Evolutionary conservation across 2,329 filamentous ascomycete species (phyloP).

Genomic region (Fusarium brachygibbosum): DNA sequence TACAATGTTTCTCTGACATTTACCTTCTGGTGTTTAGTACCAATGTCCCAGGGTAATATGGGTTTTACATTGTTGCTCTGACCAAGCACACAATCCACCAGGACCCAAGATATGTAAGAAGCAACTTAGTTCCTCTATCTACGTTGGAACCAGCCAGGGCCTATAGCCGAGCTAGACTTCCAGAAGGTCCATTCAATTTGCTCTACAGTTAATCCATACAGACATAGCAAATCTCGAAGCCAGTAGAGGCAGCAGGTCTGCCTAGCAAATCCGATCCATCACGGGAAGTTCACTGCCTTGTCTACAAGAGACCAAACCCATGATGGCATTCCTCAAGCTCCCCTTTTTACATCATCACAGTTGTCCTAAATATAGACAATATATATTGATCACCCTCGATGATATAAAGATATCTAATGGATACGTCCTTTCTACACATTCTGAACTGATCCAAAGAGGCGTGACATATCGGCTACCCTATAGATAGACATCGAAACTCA

Average conservation of each 20-base stretch:
- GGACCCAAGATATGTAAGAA: too few species aligned
- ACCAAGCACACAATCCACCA: too few species aligned
- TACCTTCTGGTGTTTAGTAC: too few species aligned
- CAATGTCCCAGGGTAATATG: too few species aligned
- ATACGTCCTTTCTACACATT: not conserved
- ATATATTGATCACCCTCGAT: not conserved
- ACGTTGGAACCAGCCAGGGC: too few species aligned
- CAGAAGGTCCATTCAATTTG: too few species aligned
- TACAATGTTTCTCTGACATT: too few species aligned
- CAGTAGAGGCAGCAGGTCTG: not conserved
- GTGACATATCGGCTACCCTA: not conserved
- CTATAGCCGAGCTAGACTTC: too few species aligned
- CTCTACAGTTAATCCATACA: not conserved
- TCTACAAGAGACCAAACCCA: not conserved
- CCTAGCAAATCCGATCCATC: not conserved
- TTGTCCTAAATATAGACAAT: not conserved
- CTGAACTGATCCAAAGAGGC: too few species aligned
- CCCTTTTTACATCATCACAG: not conserved
- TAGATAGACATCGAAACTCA: not conserved
- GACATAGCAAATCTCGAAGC: not conserved
- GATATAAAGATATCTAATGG: not conserved
- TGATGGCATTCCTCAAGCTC: not conserved
- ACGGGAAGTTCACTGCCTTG: not conserved
- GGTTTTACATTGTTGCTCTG: too few species aligned
- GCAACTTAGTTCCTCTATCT: too few species aligned